Evolutionary conservation across 345 rosid genomes (phyloP).

Genomic region (Geranium rotundifolium): DNA sequence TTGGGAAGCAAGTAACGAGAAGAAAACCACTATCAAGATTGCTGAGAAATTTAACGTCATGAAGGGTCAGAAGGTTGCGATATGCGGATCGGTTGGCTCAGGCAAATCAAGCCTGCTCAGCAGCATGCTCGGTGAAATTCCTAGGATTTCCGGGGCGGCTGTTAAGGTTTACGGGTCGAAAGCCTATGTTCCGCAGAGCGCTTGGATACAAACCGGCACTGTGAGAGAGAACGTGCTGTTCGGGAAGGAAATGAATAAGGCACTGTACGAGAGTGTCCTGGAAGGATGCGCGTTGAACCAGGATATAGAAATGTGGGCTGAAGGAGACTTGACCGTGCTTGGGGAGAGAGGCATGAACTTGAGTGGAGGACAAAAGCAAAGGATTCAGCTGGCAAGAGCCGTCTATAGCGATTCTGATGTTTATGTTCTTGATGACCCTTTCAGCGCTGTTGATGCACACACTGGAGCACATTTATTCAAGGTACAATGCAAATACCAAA

Average conservation of each 20-base stretch:
- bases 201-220: slow-evolving; percentile 77
- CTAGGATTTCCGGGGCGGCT: slow-evolving; percentile 45
- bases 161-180: slow-evolving; percentile 38
- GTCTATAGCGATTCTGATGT: slow-evolving; percentile 52
- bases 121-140: slow-evolving; percentile 73
- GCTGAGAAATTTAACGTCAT: slow-evolving; percentile 22
- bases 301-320: slow-evolving; percentile 45
- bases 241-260: slow-evolving; percentile 37
- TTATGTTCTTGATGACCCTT: slow-evolving; percentile 68
- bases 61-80: slow-evolving; percentile 47
- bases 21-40: slow-evolving; percentile 23
- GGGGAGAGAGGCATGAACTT: slow-evolving; percentile 85
- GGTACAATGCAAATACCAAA: slow-evolving; percentile 19
- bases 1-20: slow-evolving; percentile 26
- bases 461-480: slow-evolving; percentile 65
- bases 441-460: slow-evolving; percentile 71
- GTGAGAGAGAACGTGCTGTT: slow-evolving; percentile 59
- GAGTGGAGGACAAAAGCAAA: slow-evolving; percentile 87
- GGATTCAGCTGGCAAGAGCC: slow-evolving; percentile 75
- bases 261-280: slow-evolving; percentile 37
- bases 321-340: slow-evolving; percentile 48
- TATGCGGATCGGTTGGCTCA: slow-evolving; percentile 73
- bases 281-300: slow-evolving; percentile 48
- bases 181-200: slow-evolving; percentile 66
- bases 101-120: slow-evolving; percentile 54